Percentiles rank a stretch among this genome's conserved stretches.
Evolutionary conservation across 2,329 filamentous ascomycete genomes (phyloP).

Genomic region (Lojkania enalia): DNA sequence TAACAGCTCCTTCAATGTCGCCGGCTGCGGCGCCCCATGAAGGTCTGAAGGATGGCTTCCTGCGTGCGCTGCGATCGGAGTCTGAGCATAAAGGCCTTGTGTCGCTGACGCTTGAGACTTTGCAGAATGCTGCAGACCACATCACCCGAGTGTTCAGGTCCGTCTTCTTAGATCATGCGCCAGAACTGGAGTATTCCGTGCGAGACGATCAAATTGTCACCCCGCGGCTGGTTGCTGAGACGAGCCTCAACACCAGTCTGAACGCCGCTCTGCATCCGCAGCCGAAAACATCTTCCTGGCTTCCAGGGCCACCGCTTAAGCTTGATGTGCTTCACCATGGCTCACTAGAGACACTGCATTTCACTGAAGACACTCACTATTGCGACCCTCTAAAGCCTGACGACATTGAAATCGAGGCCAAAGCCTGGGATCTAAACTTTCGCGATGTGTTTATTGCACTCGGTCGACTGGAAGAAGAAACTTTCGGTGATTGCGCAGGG

Average conservation of each 20-base stretch:
- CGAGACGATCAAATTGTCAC: slow-evolving; percentile 6
- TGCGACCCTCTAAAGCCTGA: slow-evolving; percentile 4
- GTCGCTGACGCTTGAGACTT: slow-evolving; percentile 6
- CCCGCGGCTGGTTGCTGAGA: slow-evolving; percentile 8
- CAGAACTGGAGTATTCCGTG: slow-evolving; percentile 13
- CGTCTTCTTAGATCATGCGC: neutral
- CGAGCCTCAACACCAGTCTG: neutral
- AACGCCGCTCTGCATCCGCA: slow-evolving; percentile 1
- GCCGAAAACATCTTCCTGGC: slow-evolving; percentile 3
- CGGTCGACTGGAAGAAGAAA: slow-evolving; percentile 28
- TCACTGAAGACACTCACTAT: neutral
- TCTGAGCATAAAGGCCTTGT: slow-evolving; percentile 7
- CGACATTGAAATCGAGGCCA: slow-evolving; percentile 33
- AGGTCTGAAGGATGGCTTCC: slow-evolving; percentile 9
- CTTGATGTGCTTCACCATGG: slow-evolving; percentile 9
- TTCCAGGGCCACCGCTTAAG: slow-evolving; percentile 15
- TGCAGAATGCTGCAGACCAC: neutral
- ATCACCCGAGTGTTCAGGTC: slow-evolving; percentile 5
- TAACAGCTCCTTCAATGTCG: slow-evolving; percentile 1
- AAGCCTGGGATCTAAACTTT: slow-evolving; percentile 16
- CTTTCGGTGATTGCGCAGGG: slow-evolving; percentile 7
- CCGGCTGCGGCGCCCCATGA: neutral
- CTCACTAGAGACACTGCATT: slow-evolving; percentile 2
- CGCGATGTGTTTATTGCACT: slow-evolving; percentile 12
- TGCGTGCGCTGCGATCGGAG: slow-evolving; percentile 12